Conservation (phyloP, 352 stramenopile genomes). For the Pythium rhizo-oryzae region DNA sequence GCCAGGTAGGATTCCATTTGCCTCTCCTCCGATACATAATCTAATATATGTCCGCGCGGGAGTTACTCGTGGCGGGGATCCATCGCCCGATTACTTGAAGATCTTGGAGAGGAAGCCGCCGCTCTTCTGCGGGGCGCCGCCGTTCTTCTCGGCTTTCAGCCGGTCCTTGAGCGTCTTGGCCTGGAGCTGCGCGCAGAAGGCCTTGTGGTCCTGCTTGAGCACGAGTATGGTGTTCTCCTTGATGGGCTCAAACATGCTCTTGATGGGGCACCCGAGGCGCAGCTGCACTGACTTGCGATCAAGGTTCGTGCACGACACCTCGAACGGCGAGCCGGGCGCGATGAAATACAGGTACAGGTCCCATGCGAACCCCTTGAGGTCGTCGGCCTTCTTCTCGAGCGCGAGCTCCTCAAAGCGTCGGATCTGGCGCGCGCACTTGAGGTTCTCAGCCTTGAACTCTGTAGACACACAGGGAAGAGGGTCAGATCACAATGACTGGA, state of each 20-base stretch:
- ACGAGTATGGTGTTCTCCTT: constrained; percentile 87
- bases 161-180: constrained; percentile 77
- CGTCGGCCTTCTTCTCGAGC: constrained; percentile 63
- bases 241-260: constrained; percentile 85
- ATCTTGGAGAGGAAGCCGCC: constrained; percentile 73
- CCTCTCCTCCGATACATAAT: constrained; percentile 16
- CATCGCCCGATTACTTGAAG: constrained; percentile 22
- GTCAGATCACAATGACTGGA: neutral
- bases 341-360: constrained; percentile 86
- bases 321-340: constrained; percentile 66
- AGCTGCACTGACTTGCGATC: constrained; percentile 83
- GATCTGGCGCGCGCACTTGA: constrained; percentile 84
- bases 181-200: constrained; percentile 71
- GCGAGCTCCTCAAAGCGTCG: constrained; percentile 78
- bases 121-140: constrained; percentile 41
- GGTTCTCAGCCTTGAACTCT: constrained; percentile 88
- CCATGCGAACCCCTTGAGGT: constrained; percentile 83
- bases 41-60: constrained; percentile 11
- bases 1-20: neutral
- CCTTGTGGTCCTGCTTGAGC: constrained; percentile 85
- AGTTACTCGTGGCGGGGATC: neutral
- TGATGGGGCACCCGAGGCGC: constrained; percentile 75
- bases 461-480: neutral
- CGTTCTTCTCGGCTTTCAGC: constrained; percentile 63
- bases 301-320: constrained; percentile 84